These are phyloP conservation scores for Microcyclospora tardicrescens DNA, from an alignment of 2,329 filamentous ascomycete genomes.

Conservation along the genomic window DNA sequence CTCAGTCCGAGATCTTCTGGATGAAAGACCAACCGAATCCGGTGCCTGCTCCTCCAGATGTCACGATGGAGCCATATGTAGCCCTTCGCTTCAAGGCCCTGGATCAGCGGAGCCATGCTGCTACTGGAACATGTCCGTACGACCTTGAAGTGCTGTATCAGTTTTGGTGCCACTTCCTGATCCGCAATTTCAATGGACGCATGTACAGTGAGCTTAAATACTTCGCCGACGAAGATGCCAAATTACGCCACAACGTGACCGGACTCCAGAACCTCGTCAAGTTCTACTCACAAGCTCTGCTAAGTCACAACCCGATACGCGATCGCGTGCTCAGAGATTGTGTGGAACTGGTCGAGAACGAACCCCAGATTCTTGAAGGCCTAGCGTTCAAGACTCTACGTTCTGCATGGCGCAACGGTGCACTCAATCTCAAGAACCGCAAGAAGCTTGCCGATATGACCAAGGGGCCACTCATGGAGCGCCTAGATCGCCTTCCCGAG, in stretches of 20 bases:
- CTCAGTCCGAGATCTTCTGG: slow-evolving; percentile 26
- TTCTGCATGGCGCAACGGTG: slow-evolving; percentile 41
- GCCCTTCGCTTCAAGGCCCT: slow-evolving; percentile 38
- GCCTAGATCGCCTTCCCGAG: slow-evolving; percentile 29
- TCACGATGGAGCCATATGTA: slow-evolving; percentile 36
- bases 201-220: slow-evolving; percentile 66
- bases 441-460: slow-evolving; percentile 43
- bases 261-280: slow-evolving; percentile 52
- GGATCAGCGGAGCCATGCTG: slow-evolving; percentile 33
- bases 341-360: slow-evolving; percentile 39
- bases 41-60: slow-evolving; percentile 30
- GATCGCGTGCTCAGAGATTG: slow-evolving; percentile 43
- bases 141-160: slow-evolving; percentile 57
- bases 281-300: slow-evolving; percentile 50
- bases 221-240: slow-evolving; percentile 52
- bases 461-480: slow-evolving; percentile 37
- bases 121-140: slow-evolving; percentile 34
- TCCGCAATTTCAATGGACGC: slow-evolving; percentile 57
- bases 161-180: slow-evolving; percentile 63
- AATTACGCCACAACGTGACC: slow-evolving; percentile 35
- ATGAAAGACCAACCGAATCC: slow-evolving; percentile 36
- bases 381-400: slow-evolving; percentile 40
- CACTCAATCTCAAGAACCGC: slow-evolving; percentile 42
- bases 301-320: slow-evolving; percentile 38
- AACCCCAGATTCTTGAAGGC: slow-evolving; percentile 27